Base-by-base conservation (phyloP, 768 basidiomycete species). In the Suillus spraguei region DNA sequence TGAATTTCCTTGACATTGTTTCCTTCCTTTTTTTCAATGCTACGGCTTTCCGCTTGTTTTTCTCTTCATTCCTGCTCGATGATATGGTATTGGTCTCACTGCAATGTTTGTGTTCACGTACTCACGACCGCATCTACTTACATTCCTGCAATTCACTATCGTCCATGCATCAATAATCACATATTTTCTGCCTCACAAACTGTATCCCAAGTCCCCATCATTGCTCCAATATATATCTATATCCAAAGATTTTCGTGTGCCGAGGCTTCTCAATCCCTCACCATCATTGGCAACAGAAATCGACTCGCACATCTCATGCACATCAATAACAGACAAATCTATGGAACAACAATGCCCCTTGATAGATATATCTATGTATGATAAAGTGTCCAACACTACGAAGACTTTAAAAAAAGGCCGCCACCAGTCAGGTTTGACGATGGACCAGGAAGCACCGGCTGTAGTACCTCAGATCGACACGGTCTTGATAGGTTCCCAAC, bases 401-500 rank as follows among this genome's bases (percentile, higher is more conserved):
- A 28, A 28, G 28, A 28, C 28, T 28, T 28, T 28, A 28, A 28
- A 28, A n/a, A n/a, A n/a, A n/a, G n/a, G 28, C 2, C 4, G 28
- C 28, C 28, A 28, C 28, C 28, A 4, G 2, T 28, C 4, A 28
- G 28, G 17, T 17, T 28, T 7, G 14, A 32, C 28, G 16, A 28
- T 16, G 8, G 14, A 28, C 9, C 24, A 1, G 8, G 49, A 50
- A 28, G 24, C 28, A 17, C 16, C 2, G 13, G 28, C 16, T 28
- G 49, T 16, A 9, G 16, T 32, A 52, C 32, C 28, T 24, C 16
- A 8, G 6, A 50, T 28, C 8, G 24, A 50, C 22, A 47, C 16
- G 17, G 22, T 22, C 36, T n/a, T 4, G 28, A 5, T 60, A 56
- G 17, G 20, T 41, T 60, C 64, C 84, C 84, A 87, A 39, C 74